Evolutionary conservation across 164 flowering plant genomes (phyloP).

Genomic region (Piper betle): DNA sequence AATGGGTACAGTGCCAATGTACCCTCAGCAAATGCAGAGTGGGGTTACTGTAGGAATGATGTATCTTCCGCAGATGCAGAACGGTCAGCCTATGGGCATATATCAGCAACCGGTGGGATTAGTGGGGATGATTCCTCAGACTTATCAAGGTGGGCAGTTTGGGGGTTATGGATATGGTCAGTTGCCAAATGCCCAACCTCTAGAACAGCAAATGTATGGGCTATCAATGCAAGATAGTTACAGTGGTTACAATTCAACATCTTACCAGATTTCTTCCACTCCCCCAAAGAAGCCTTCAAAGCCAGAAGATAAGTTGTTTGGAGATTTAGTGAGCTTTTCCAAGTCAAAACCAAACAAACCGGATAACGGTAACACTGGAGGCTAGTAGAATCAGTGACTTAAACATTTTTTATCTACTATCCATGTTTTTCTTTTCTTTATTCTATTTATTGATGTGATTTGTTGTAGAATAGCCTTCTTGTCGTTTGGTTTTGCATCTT

Average conservation of each 20-base stretch:
- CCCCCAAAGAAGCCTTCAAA: constrained; percentile 53
- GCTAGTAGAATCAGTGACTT: constrained; percentile 31
- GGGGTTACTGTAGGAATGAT: constrained; percentile 25
- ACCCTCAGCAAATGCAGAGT: constrained; percentile 26
- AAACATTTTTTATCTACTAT: constrained; percentile 2
- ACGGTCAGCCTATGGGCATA: constrained; percentile 32
- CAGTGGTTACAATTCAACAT: constrained; percentile 25
- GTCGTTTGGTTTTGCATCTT: constrained; percentile 1
- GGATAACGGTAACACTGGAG: constrained; percentile 41
- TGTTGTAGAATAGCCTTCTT: constrained; percentile 5
- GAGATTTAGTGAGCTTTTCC: constrained; percentile 82
- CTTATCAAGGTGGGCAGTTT: constrained; percentile 52
- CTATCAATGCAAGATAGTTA: constrained; percentile 46
- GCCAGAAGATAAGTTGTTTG: constrained; percentile 90
- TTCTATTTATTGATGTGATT: constrained; percentile 1
- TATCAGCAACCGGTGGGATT: constrained; percentile 26
- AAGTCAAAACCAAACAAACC: constrained; percentile 53
- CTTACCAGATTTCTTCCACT: constrained; percentile 30
- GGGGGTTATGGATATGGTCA: constrained; percentile 52
- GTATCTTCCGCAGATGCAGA: constrained; percentile 31
- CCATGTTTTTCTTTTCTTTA: constrained; percentile 1
- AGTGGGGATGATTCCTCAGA: constrained; percentile 32
- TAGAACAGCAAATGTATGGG: constrained; percentile 52
- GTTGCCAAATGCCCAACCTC: constrained; percentile 6
- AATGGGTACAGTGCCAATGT: constrained; percentile 5